phyloP scores from a whole-genome alignment of 345 rosid species.

The Toxicodendron radicans region DNA sequence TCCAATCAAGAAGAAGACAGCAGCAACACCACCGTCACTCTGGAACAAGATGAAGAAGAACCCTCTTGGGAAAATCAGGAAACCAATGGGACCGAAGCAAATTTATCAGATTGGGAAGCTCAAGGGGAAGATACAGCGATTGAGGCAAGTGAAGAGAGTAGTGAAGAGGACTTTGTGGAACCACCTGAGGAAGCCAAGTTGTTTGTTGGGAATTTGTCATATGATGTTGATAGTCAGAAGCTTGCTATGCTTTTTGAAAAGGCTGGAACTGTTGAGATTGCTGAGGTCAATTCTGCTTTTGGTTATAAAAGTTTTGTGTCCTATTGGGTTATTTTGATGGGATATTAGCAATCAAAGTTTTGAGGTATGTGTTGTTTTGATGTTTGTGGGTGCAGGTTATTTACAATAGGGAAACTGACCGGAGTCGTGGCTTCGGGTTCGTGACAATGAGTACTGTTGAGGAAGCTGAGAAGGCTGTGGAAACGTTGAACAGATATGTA shows the following conservation, averaged over 20 bases:
- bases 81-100: conserved; percentile 32
- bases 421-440: conserved; percentile 93
- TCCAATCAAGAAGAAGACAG: conserved; percentile 41
- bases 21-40: conserved; percentile 35
- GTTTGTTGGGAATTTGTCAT: conserved; percentile 84
- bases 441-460: conserved; percentile 87
- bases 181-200: conserved; percentile 88
- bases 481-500: conserved; percentile 66
- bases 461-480: conserved; percentile 85
- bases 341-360: background rate
- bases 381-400: conserved; percentile 55
- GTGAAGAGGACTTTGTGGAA: conserved; percentile 37
- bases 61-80: conserved; percentile 34
- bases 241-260: conserved; percentile 83
- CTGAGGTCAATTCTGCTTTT: conserved; percentile 58
- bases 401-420: conserved; percentile 76
- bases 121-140: conserved; percentile 33
- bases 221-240: conserved; percentile 73
- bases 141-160: conserved; percentile 24
- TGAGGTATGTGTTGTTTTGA: conserved; percentile 6
- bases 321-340: background rate
- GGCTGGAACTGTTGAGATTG: conserved; percentile 90
- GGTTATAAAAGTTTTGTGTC: background rate
- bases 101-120: conserved; percentile 33
- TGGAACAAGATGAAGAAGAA: conserved; percentile 22